Evolutionary conservation across 1,284 basidiomycete species (phyloP).

Genomic region (Cystobasidium pallidum): DNA sequence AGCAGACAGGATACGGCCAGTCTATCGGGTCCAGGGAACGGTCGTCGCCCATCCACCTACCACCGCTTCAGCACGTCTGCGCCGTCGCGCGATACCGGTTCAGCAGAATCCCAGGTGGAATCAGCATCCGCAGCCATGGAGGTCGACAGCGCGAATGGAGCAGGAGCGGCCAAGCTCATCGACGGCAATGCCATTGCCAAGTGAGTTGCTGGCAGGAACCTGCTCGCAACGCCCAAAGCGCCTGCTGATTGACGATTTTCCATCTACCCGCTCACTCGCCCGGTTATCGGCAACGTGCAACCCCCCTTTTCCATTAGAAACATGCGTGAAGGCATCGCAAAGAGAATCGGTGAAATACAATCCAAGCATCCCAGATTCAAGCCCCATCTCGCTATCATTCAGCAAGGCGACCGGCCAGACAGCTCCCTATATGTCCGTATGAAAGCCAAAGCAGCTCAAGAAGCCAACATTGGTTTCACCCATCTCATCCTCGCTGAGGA

Average conservation of each 20-base stretch:
- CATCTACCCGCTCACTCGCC: neutral
- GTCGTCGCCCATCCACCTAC: neutral
- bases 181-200: conserved; percentile 88
- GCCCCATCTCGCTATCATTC: conserved; percentile 87
- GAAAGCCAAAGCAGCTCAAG: conserved; percentile 94
- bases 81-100: neutral
- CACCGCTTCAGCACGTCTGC: neutral
- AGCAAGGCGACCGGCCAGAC: conserved; percentile 88
- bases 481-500: conserved; percentile 67
- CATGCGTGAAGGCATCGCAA: conserved; percentile 73
- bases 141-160: conserved; percentile 33
- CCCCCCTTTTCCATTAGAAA: conserved; percentile 62
- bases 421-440: conserved; percentile 93
- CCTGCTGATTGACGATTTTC: too few species aligned
- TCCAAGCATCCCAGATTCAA: conserved; percentile 77
- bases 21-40: neutral
- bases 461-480: conserved; percentile 87
- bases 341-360: conserved; percentile 64
- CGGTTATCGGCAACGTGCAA: neutral
- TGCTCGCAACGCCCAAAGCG: too few species aligned
- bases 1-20: neutral
- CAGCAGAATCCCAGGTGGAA: neutral
- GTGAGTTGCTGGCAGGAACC: too few species aligned
- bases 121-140: conserved; percentile 19
- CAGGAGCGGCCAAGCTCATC: conserved; percentile 63